Evolutionary conservation across 179 eudicot species (phyloP).

Genomic region (Amaranthus tricolor): DNA sequence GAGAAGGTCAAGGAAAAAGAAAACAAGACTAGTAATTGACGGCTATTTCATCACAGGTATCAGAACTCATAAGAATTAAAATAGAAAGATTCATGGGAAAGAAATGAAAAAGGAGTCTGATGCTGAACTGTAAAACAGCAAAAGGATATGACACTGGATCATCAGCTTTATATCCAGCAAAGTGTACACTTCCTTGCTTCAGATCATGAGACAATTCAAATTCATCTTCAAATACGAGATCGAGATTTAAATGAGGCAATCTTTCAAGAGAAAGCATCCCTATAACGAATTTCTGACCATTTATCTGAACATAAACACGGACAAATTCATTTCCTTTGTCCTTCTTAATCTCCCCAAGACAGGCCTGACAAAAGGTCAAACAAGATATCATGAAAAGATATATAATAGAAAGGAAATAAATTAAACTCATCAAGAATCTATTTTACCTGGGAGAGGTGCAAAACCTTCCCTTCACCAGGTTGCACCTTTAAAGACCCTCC

Average conservation of each 20-base stretch:
- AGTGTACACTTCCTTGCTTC: conserved; percentile 68
- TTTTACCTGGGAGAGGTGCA: conserved; percentile 67
- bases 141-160: conserved; percentile 58
- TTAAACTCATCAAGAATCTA: background rate
- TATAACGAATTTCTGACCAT: conserved; percentile 52
- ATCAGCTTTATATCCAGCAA: conserved; percentile 54
- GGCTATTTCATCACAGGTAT: background rate
- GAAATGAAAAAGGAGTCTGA: background rate
- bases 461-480: conserved; percentile 44
- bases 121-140: background rate
- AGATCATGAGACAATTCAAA: conserved; percentile 71
- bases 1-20: conserved; percentile 34
- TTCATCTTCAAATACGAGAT: conserved; percentile 55
- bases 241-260: conserved; percentile 60
- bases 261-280: conserved; percentile 59
- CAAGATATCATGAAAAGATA: background rate
- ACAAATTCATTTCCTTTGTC: conserved; percentile 49
- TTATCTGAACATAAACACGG: conserved; percentile 46
- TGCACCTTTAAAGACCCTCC: conserved; percentile 50
- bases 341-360: conserved; percentile 59
- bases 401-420: background rate
- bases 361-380: conserved; percentile 45
- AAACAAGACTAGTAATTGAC: background rate
- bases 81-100: background rate
- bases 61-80: background rate